A percentile compares a stretch with the other conserved stretches of the same genome.
Conservation (phyloP, 805 yeast genomes). For the Candida schatavii region DNA sequence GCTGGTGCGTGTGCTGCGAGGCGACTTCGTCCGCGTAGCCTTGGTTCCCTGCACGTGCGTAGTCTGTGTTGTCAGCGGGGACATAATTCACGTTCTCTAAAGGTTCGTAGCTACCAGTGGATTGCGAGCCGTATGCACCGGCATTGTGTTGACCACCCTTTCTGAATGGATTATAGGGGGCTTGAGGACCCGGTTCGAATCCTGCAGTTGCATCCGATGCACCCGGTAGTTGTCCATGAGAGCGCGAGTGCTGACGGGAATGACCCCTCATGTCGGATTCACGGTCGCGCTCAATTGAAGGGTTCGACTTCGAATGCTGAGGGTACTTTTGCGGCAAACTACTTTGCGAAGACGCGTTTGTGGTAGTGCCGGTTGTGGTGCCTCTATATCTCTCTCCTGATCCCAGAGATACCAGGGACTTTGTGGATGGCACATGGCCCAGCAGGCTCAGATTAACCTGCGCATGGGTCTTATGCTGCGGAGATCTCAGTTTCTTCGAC, state of each 20-base stretch:
- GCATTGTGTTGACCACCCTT: too few relatives aligned
- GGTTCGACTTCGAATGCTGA: background rate
- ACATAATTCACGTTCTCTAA: background rate
- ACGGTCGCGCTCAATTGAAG: background rate
- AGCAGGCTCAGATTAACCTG: background rate
- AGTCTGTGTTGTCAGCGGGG: background rate
- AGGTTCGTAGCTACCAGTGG: background rate
- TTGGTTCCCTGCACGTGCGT: background rate
- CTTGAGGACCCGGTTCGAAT: too few relatives aligned
- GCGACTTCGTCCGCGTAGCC: constrained; percentile 2
- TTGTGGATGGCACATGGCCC: background rate
- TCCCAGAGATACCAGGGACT: background rate
- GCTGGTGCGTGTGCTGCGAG: background rate
- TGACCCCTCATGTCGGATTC: background rate
- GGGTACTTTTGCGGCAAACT: too few relatives aligned
- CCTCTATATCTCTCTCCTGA: too few relatives aligned
- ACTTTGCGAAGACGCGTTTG: background rate
- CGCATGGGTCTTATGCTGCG: background rate
- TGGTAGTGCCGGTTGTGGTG: too few relatives aligned
- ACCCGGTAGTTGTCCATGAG: background rate
- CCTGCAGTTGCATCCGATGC: background rate
- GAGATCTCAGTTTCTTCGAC: background rate
- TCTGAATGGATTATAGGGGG: background rate
- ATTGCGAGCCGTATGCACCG: too few relatives aligned
- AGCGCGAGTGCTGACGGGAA: background rate